Evolutionary conservation across 305 asterid species (phyloP).

Genomic region (Rubia balearica): DNA sequence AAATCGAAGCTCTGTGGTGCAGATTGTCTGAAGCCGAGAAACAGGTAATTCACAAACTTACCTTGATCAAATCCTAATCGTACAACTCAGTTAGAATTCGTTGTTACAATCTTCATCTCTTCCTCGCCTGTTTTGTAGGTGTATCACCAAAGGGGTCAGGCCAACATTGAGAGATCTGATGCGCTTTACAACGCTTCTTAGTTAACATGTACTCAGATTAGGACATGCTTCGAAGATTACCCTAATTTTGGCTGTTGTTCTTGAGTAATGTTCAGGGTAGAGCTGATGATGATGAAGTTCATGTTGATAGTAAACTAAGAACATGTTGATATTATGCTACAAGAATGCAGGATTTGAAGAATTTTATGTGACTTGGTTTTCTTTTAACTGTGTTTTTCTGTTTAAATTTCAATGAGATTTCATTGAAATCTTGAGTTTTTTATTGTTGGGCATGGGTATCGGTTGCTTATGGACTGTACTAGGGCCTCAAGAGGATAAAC

Average conservation of each 20-base stretch:
- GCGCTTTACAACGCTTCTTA: conserved; percentile 64
- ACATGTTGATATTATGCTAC: not conserved
- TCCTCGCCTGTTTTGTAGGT: conserved; percentile 45
- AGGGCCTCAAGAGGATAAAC: not conserved
- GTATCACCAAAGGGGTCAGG: conserved; percentile 79
- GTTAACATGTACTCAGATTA: conserved; percentile 15
- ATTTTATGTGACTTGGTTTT: not conserved
- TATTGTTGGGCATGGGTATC: not conserved
- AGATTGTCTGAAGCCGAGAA: not conserved
- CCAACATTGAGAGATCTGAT: conserved; percentile 90
- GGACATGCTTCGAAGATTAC: not conserved
- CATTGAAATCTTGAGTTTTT: not conserved
- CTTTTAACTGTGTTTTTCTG: not conserved
- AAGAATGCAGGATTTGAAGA: not conserved
- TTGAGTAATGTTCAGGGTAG: not conserved
- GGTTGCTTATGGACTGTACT: not conserved
- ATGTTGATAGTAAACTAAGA: not conserved
- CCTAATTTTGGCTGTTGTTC: not conserved
- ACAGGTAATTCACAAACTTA: not conserved
- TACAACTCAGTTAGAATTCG: not conserved
- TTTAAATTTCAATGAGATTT: not conserved
- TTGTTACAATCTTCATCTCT: not conserved
- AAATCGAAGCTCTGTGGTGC: not conserved
- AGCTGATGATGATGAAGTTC: not conserved
- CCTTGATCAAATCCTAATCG: not conserved